A percentile compares a stretch with the other conserved stretches of the same genome.
phyloP scores from a whole-genome alignment of 2,329 filamentous ascomycete genomes.

The Escovopsis sp. region DNA sequence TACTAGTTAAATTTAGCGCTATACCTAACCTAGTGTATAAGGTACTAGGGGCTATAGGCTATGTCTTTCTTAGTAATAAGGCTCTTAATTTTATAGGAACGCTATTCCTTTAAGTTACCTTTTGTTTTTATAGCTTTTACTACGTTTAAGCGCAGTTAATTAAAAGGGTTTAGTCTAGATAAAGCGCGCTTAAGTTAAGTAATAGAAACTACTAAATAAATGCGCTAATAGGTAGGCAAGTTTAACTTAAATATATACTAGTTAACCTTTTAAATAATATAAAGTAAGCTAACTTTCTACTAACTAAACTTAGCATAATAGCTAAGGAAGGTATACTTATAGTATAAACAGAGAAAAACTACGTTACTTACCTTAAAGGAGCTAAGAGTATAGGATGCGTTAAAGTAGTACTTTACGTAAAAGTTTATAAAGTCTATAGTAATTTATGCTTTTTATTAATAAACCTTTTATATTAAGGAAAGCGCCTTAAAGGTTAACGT shows the following conservation, averaged over 20 bases:
- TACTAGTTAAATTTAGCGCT: no score
- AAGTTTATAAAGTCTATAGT: not conserved
- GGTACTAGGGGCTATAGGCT: no score
- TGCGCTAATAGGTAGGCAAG: not conserved
- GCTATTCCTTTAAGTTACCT: not conserved
- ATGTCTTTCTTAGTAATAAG: no score
- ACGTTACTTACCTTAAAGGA: not conserved
- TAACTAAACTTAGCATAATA: not conserved
- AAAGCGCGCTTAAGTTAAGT: not conserved
- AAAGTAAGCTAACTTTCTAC: not conserved
- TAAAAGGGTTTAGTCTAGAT: not conserved
- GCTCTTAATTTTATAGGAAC: not conserved
- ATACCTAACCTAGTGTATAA: no score
- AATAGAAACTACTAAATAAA: not conserved
- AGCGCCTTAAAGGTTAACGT: no score
- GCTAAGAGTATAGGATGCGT: not conserved
- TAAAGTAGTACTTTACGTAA: not conserved
- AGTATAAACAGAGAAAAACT: not conserved
- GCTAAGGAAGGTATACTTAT: not conserved
- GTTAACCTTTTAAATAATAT: not conserved
- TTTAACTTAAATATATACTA: not conserved
- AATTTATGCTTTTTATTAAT: not conserved
- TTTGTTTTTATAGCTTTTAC: not conserved
- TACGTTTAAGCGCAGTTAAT: not conserved
- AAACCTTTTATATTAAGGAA: no score